A percentile compares a stretch with the other conserved stretches of the same genome.
Evolutionary conservation across 495 filamentous ascomycete genomes (phyloP).

Genomic region (Talaromyces proteolyticus): DNA sequence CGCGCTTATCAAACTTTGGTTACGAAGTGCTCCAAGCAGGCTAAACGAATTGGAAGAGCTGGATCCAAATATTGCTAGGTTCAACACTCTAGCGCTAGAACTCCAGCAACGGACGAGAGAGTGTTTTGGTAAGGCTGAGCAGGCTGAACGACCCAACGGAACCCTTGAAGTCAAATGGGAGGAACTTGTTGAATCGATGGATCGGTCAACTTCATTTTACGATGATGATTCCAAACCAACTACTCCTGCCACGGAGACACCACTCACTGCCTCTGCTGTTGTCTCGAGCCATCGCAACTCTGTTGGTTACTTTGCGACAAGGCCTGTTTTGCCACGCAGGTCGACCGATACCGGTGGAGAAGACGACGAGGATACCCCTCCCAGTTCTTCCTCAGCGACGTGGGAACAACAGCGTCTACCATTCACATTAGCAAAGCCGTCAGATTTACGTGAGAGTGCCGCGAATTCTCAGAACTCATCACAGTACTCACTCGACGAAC

Average conservation of each 20-base stretch:
- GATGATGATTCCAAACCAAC: constrained; percentile 31
- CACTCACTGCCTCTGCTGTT: constrained; percentile 29
- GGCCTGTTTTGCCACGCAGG: constrained; percentile 33
- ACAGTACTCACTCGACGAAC: constrained; percentile 38
- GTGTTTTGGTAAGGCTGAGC: constrained; percentile 66
- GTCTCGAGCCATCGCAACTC: constrained; percentile 35
- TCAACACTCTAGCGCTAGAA: constrained; percentile 69
- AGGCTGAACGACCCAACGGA: constrained; percentile 57
- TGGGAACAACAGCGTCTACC: constrained; percentile 43
- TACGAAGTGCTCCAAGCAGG: constrained; percentile 47
- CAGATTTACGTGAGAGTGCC: constrained; percentile 40
- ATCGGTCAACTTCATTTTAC: constrained; percentile 46
- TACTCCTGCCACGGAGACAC: constrained; percentile 34
- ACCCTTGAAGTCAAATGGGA: constrained; percentile 61
- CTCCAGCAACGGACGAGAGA: constrained; percentile 68
- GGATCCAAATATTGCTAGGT: constrained; percentile 42
- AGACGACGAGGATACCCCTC: constrained; percentile 40
- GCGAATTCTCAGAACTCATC: constrained; percentile 44
- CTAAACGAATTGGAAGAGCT: constrained; percentile 31
- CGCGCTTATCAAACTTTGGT: constrained; percentile 83
- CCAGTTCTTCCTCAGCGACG: constrained; percentile 45
- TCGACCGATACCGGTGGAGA: constrained; percentile 36
- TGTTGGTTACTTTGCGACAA: constrained; percentile 35
- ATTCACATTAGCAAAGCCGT: constrained; percentile 36
- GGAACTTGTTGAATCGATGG: constrained; percentile 66